Evolutionary conservation across 2,329 filamentous ascomycete genomes (phyloP).

Genomic region (Clonostachys rosea): DNA sequence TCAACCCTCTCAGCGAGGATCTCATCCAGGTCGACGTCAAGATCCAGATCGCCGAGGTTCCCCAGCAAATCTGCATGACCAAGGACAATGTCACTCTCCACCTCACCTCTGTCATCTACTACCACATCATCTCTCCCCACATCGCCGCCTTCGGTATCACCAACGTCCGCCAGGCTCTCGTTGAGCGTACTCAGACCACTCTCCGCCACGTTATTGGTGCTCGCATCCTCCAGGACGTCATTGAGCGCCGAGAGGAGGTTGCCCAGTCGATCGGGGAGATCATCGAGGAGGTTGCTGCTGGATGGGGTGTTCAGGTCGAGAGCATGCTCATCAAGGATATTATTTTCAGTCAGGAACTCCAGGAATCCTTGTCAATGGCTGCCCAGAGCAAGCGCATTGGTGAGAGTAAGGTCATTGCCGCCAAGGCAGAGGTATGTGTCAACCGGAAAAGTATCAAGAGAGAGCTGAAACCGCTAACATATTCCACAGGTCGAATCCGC

Average conservation of each 20-base stretch:
- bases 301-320: constrained; percentile 95
- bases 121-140: constrained; percentile 92
- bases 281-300: constrained; percentile 89
- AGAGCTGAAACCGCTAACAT: background rate
- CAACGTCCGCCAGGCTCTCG: constrained; percentile 91
- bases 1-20: constrained; percentile 91
- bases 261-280: constrained; percentile 94
- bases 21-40: constrained; percentile 95
- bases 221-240: constrained; percentile 93
- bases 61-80: constrained; percentile 97
- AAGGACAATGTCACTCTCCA: constrained; percentile 97
- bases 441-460: background rate
- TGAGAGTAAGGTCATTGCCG: constrained; percentile 97
- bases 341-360: constrained; percentile 91
- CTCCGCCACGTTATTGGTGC: constrained; percentile 95
- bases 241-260: constrained; percentile 96
- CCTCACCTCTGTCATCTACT: constrained; percentile 97
- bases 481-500: constrained; percentile 70
- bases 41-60: constrained; percentile 97
- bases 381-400: constrained; percentile 98
- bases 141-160: constrained; percentile 95
- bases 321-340: constrained; percentile 99
- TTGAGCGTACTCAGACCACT: constrained; percentile 97
- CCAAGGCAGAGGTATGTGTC: constrained; percentile 68
- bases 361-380: constrained; percentile 96